Percentiles rank a stretch among this genome's conserved stretches.
phyloP scores from a whole-genome alignment of 192 early-diverging fungal genomes.

The Entophlyctis helioformis region DNA sequence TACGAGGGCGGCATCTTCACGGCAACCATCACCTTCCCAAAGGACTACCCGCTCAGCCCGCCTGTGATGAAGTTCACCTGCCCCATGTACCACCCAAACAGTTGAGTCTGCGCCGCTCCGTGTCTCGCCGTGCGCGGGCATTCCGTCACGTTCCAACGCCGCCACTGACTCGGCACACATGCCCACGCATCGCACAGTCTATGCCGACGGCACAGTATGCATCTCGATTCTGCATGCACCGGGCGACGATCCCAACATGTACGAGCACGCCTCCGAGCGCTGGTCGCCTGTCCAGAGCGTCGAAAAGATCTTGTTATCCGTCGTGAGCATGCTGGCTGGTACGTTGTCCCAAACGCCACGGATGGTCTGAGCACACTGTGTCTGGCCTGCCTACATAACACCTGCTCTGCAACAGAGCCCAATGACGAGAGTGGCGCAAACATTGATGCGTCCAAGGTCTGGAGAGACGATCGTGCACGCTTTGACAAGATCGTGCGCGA shows the following conservation, averaged over 20 bases:
- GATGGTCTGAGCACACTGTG: neutral
- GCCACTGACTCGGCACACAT: too few species aligned
- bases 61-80: conserved; percentile 95
- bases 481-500: conserved; percentile 72
- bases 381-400: neutral
- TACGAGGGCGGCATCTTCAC: conserved; percentile 93
- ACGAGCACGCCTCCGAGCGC: conserved; percentile 88
- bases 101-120: conserved; percentile 8
- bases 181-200: conserved; percentile 50
- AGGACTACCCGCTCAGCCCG: conserved; percentile 91
- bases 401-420: conserved; percentile 52
- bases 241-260: conserved; percentile 95
- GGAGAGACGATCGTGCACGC: conserved; percentile 66
- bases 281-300: conserved; percentile 98
- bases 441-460: conserved; percentile 97
- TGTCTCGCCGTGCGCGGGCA: too few species aligned
- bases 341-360: conserved; percentile 1
- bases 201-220: conserved; percentile 90
- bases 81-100: conserved; percentile 89
- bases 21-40: conserved; percentile 76
- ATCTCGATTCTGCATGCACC: conserved; percentile 97
- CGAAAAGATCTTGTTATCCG: conserved; percentile 92
- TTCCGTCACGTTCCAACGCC: too few species aligned
- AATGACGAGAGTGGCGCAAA: conserved; percentile 98
- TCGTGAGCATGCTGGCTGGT: conserved; percentile 89